A percentile compares a stretch with the other conserved stretches of the same genome.
phyloP scores from a whole-genome alignment of 306 rosid species.

The Trifolium dubium region DNA sequence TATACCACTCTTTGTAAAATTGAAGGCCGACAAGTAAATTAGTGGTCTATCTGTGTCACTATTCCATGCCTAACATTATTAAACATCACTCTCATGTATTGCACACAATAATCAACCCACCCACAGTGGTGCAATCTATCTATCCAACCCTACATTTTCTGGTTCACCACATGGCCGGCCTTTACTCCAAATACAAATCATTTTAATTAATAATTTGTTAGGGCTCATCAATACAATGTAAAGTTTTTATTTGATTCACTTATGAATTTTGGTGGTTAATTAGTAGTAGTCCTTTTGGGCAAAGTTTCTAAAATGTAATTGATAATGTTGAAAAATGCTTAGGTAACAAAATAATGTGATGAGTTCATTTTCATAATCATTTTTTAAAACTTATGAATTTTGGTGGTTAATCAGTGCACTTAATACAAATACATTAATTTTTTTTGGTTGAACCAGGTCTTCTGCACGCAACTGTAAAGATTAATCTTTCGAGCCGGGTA shows the following conservation, averaged over 20 bases:
- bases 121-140: slow-evolving; percentile 8
- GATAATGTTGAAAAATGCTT: slow-evolving; percentile 6
- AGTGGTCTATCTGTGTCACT: slow-evolving; percentile 49
- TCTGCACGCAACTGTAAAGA: too few relatives aligned
- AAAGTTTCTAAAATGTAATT: slow-evolving; percentile 4
- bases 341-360: not conserved
- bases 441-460: too few relatives aligned
- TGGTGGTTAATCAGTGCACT: too few relatives aligned
- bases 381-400: not conserved
- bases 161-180: slow-evolving; percentile 39
- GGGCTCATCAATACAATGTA: too few relatives aligned
- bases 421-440: too few relatives aligned
- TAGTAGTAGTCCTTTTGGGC: not conserved
- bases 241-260: not conserved
- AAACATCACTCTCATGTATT: slow-evolving; percentile 28
- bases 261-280: not conserved
- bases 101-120: slow-evolving; percentile 4
- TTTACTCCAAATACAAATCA: not conserved
- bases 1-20: slow-evolving; percentile 31
- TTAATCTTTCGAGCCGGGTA: too few relatives aligned
- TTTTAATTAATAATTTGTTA: not conserved
- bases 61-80: slow-evolving; percentile 48
- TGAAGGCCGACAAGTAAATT: slow-evolving; percentile 47
- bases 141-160: slow-evolving; percentile 31
- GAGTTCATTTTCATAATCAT: not conserved